phyloP scores from a whole-genome alignment of 2,329 filamentous ascomycete species.

The Arthroderma sp. region DNA sequence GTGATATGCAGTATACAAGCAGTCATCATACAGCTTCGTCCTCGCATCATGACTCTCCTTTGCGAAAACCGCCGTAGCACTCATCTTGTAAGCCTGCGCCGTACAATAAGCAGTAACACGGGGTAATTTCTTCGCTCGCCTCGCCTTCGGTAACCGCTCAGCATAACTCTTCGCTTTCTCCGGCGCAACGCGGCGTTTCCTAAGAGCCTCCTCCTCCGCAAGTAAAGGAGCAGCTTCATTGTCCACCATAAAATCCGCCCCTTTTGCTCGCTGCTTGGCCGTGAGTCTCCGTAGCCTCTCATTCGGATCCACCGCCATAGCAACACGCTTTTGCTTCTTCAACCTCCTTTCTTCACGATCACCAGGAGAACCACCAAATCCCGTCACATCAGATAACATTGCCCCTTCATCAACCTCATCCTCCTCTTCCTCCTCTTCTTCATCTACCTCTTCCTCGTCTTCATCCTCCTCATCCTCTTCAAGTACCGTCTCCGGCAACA shows the following conservation, averaged over 20 bases:
- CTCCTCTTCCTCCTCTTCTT: constrained; percentile 15
- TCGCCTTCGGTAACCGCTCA: constrained; percentile 77
- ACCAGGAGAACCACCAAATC: not conserved
- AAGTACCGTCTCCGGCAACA: constrained; percentile 67
- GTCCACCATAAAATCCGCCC: constrained; percentile 45
- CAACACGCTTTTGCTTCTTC: not conserved
- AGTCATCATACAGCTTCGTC: constrained; percentile 96
- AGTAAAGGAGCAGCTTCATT: constrained; percentile 37
- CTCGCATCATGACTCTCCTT: constrained; percentile 76
- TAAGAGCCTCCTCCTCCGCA: constrained; percentile 48
- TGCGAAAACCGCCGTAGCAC: constrained; percentile 75
- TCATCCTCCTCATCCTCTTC: constrained; percentile 41
- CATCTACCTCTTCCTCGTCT: constrained; percentile 13
- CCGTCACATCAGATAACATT: not conserved
- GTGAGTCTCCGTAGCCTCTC: constrained; percentile 24
- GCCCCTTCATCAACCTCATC: constrained; percentile 15
- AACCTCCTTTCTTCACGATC: not conserved
- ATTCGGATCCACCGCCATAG: constrained; percentile 8
- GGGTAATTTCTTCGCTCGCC: constrained; percentile 74
- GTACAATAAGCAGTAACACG: constrained; percentile 93
- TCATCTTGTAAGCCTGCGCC: constrained; percentile 83
- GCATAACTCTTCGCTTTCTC: constrained; percentile 75
- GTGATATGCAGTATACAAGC: constrained; percentile 90
- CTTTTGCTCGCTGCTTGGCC: constrained; percentile 19
- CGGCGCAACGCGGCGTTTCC: constrained; percentile 39